Percentiles rank a stretch among this genome's conserved stretches.
Evolutionary conservation across 2,329 filamentous ascomycete species (phyloP).

Genomic region (Clonostachys rhizophaga): DNA sequence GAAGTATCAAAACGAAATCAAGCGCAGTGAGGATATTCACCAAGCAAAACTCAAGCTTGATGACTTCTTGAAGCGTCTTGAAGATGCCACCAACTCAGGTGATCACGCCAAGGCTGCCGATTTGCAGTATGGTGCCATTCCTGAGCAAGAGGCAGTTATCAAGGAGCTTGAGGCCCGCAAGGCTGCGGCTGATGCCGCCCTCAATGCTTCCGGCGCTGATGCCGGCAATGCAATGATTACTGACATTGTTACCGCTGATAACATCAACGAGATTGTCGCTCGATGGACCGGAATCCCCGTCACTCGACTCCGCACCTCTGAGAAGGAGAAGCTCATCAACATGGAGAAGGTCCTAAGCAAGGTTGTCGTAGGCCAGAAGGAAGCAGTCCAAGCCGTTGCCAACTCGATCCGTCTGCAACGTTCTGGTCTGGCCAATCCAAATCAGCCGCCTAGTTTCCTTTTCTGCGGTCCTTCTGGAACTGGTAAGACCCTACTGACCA

Average conservation of each 20-base stretch:
- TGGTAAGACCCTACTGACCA: slow-evolving; percentile 95
- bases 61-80: slow-evolving; percentile 82
- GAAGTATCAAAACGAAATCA: slow-evolving; percentile 93
- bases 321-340: slow-evolving; percentile 96
- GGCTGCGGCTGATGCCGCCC: slow-evolving; percentile 67
- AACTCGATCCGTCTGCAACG: slow-evolving; percentile 95
- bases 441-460: slow-evolving; percentile 94
- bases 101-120: slow-evolving; percentile 88
- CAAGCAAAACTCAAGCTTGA: slow-evolving; percentile 95
- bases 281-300: slow-evolving; percentile 99
- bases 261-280: slow-evolving; percentile 98
- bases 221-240: slow-evolving; percentile 73
- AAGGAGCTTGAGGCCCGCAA: slow-evolving; percentile 77
- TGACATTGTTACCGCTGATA: slow-evolving; percentile 90
- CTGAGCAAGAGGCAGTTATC: slow-evolving; percentile 81
- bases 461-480: slow-evolving; percentile 99
- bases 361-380: slow-evolving; percentile 87
- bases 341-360: slow-evolving; percentile 88
- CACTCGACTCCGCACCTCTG: slow-evolving; percentile 85
- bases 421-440: slow-evolving; percentile 91
- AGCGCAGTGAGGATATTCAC: slow-evolving; percentile 86
- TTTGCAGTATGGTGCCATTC: slow-evolving; percentile 95
- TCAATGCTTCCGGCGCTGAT: slow-evolving; percentile 52
- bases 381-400: slow-evolving; percentile 88
- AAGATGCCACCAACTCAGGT: slow-evolving; percentile 84